Base-by-base conservation (phyloP, 805 yeast genomes). In the Ogataea glucozyma region DNA sequence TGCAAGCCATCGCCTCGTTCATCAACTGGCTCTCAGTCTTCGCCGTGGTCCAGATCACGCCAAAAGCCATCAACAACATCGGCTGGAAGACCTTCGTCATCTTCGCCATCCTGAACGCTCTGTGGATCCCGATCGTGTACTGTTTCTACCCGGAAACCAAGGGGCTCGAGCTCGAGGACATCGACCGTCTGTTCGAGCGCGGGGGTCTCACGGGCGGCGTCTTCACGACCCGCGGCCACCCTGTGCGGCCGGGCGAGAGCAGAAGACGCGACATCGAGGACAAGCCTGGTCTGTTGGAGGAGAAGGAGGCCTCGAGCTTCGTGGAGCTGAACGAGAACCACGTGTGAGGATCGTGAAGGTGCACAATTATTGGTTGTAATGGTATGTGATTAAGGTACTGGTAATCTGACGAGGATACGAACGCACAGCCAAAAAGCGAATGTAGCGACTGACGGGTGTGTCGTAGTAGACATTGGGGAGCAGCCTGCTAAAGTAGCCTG, bases 21-120 rank as follows among this genome's bases (percentile, higher is more conserved):
- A 62, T 73, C 34, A 80, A 79, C 57, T 80, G 84, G 83, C 58
- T 72, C 4, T 70, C 71, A 54, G 78, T 76, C 54, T 80, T 79
- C 53, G 53, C 73, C 60, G 76, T 81, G 24, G 83, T 78, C 26
- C 73, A 75, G 74, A 65, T 71, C 37, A 68, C 75, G 1, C 78
- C 76, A 3, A 60, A 66, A 19, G 63, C 65, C 10, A 70, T 72
- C 54, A 57, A 59, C 22, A 64, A 54, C 36, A 71, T 72, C 41
- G 61, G 61, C 6, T 61, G 65, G 27, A 69, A 64, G 49, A 70
- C 76, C 1, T 73, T 69, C 53, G 60, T 70, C 4, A 62, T 73
- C 29, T 73, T 73, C 54, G 76, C 75, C 1, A 70, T 51, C 7
- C 62, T 72, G 29, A 72, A 73, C 47, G 57, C 64, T 31, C 47